A percentile compares a stretch with the other conserved stretches of the same genome.
phyloP scores from a whole-genome alignment of 305 asterid species.

The Fraxinus paxiana region DNA sequence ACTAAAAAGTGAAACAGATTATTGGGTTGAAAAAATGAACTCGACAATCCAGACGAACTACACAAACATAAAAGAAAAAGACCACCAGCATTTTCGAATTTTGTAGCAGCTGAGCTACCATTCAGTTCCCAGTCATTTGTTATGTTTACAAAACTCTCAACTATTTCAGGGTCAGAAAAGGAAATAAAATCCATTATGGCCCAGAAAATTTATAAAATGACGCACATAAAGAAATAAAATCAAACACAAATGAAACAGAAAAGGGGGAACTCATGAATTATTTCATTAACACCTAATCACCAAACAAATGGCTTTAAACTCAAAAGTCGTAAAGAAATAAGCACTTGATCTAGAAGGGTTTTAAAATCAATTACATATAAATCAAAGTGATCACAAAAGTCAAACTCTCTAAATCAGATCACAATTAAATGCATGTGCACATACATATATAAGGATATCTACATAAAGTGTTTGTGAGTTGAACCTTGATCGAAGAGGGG shows the following conservation, averaged over 20 bases:
- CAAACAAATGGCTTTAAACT: neutral
- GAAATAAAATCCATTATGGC: neutral
- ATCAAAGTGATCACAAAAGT: neutral
- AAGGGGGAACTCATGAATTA: neutral
- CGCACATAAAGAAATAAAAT: neutral
- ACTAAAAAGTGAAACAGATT: neutral
- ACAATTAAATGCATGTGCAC: neutral
- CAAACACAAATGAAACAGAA: neutral
- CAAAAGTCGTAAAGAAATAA: neutral
- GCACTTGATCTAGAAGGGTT: neutral
- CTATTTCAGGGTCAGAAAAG: neutral
- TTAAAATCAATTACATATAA: neutral
- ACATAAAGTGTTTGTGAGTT: neutral
- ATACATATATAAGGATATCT: neutral
- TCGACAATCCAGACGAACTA: neutral
- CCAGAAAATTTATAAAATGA: neutral
- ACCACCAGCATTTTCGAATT: neutral
- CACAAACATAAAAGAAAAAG: neutral
- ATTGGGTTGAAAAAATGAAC: neutral
- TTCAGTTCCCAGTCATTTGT: neutral
- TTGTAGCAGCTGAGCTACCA: neutral
- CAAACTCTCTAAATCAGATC: neutral
- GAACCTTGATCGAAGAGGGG: slow-evolving; percentile 60
- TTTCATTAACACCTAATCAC: neutral
- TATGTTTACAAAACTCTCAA: neutral